Conservation (phyloP, 371 early-diverging fungal genomes). For the Nematocida sp. region DNA sequence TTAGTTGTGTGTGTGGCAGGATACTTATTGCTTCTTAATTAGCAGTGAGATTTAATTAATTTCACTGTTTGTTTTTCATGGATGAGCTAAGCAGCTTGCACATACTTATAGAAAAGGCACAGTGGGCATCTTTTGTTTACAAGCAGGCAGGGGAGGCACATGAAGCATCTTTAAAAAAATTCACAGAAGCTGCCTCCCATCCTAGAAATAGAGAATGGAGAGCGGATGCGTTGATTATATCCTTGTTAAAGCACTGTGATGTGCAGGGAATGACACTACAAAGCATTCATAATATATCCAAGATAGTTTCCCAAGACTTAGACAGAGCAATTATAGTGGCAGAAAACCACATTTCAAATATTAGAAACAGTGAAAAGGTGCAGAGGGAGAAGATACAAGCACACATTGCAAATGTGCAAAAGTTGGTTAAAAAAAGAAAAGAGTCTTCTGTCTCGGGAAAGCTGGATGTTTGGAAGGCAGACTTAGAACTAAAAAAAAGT, state of each 20-base stretch:
- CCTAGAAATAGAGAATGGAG: slow-evolving; percentile 5
- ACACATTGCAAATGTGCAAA: slow-evolving; percentile 2
- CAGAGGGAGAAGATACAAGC: background rate
- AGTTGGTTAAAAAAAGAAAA: slow-evolving; percentile 1
- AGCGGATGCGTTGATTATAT: slow-evolving; percentile 19
- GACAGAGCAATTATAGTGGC: slow-evolving; percentile 9
- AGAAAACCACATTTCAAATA: background rate
- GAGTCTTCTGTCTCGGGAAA: background rate
- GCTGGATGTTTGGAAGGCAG: slow-evolving; percentile 44
- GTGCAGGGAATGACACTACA: slow-evolving; percentile 21
- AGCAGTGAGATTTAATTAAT: too few relatives aligned
- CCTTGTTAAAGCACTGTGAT: slow-evolving; percentile 45
- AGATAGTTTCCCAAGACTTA: slow-evolving; percentile 16
- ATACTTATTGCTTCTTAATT: too few relatives aligned
- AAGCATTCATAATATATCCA: slow-evolving; percentile 21
- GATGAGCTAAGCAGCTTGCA: background rate
- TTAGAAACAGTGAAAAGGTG: background rate
- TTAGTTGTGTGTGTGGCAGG: too few relatives aligned
- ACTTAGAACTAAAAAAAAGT: slow-evolving; percentile 34
- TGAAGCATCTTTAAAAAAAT: background rate
- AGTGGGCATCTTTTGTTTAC: slow-evolving; percentile 26
- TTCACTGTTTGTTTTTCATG: slow-evolving; percentile 32
- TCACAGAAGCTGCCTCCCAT: slow-evolving; percentile 8
- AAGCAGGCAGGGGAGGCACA: slow-evolving; percentile 20
- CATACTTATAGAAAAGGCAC: slow-evolving; percentile 11